A percentile compares a stretch with the other conserved stretches of the same genome.
These are phyloP conservation scores for Exsudoporus frostii DNA, from an alignment of 768 basidiomycete genomes.

Conservation along the genomic window DNA sequence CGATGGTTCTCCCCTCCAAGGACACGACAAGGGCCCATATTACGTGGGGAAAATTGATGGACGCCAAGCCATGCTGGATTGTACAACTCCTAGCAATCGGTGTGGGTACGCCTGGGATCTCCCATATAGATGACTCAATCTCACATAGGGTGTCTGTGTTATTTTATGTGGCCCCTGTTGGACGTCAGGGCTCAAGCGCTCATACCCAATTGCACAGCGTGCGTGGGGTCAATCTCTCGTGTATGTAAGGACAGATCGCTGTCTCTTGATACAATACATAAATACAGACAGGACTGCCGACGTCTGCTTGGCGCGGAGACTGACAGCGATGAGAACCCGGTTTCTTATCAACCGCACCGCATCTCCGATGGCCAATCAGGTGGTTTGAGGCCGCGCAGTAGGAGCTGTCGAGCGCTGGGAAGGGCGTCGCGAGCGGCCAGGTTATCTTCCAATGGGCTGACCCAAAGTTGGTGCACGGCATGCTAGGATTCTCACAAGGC, in stretches of 20 bases:
- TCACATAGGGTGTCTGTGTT: not conserved
- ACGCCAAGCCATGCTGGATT: not conserved
- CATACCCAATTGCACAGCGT: conserved; percentile 7
- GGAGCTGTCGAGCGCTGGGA: not conserved
- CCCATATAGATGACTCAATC: no score
- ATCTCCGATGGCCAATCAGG: not conserved
- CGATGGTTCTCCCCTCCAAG: not conserved
- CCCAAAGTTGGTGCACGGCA: no score
- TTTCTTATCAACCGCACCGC: not conserved
- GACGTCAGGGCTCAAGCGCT: not conserved
- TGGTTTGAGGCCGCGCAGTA: no score
- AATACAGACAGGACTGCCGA: not conserved
- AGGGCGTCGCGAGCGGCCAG: not conserved
- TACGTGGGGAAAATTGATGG: conserved; percentile 19
- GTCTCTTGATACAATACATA: not conserved
- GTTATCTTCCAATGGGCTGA: not conserved
- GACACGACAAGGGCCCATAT: conserved; percentile 1
- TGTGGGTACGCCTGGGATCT: conserved; percentile 1
- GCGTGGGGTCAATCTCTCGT: not conserved
- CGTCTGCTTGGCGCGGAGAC: not conserved
- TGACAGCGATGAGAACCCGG: not conserved
- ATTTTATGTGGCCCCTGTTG: not conserved
- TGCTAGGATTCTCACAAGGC: not conserved
- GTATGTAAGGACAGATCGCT: conserved; percentile 5
- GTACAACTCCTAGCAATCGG: conserved; percentile 3